Conservation (phyloP, 495 filamentous ascomycete species). For the Friedmanniomyces simplex region DNA sequence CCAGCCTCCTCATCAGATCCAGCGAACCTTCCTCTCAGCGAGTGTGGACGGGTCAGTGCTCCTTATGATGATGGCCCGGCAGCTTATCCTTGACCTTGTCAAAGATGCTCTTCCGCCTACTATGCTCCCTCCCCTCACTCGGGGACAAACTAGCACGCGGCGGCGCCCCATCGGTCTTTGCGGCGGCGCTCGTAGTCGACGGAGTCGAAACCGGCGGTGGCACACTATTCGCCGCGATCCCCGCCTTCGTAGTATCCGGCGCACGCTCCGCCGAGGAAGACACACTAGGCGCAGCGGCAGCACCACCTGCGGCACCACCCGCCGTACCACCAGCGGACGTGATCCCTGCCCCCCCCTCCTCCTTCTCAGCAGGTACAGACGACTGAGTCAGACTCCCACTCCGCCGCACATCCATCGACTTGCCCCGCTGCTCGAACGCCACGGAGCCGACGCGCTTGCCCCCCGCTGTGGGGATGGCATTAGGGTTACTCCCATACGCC, state of each 20-base stretch:
- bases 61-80: background rate
- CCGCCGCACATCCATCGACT: too few relatives aligned
- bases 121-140: background rate
- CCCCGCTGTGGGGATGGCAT: conserved; percentile 2
- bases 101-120: background rate
- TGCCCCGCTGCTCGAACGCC: background rate
- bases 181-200: background rate
- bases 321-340: too few relatives aligned
- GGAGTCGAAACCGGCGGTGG: background rate
- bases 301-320: background rate
- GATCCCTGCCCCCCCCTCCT: background rate
- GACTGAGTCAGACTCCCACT: background rate
- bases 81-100: conserved; percentile 1
- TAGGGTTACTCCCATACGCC: background rate
- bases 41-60: background rate
- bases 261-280: too few relatives aligned
- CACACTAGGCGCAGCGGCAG: background rate
- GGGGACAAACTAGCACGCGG: background rate
- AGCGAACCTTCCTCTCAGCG: too few relatives aligned
- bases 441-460: background rate
- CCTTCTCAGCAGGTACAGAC: background rate
- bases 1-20: too few relatives aligned
- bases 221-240: background rate
- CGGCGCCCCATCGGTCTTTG: background rate
- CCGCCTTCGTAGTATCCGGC: background rate